Percentiles rank a stretch among this genome's conserved stretches.
Conservation (phyloP, 768 basidiomycete species). For the Porpolomopsis calyptriformis region DNA sequence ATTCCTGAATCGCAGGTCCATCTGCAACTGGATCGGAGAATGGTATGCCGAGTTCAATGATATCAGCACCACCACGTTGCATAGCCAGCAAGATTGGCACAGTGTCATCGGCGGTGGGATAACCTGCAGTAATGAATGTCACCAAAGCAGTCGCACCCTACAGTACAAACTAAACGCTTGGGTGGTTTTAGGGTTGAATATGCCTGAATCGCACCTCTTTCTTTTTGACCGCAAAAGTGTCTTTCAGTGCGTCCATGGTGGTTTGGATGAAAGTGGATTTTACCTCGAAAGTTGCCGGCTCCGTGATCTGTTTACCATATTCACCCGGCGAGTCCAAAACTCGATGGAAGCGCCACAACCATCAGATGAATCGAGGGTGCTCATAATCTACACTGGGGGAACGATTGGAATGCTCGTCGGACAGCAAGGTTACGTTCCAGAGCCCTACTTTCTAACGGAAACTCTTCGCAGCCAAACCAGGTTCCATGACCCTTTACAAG, state of each 20-base stretch:
- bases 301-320: too few species aligned
- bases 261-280: constrained; percentile 9
- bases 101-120: constrained; percentile 67
- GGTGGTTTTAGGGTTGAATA: not conserved
- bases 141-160: constrained; percentile 57
- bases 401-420: constrained; percentile 85
- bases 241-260: constrained; percentile 60
- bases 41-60: constrained; percentile 91
- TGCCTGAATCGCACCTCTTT: constrained; percentile 33
- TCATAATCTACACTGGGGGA: constrained; percentile 83
- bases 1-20: constrained; percentile 85
- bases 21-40: constrained; percentile 97
- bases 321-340: too few species aligned
- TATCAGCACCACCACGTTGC: constrained; percentile 86
- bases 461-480: constrained; percentile 72
- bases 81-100: constrained; percentile 84
- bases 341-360: constrained; percentile 40
- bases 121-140: constrained; percentile 93
- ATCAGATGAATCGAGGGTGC: constrained; percentile 66
- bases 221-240: constrained; percentile 59
- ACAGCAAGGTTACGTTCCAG: constrained; percentile 69
- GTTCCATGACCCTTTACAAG: constrained; percentile 85
- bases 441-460: constrained; percentile 80
- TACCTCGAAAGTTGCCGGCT: too few species aligned
- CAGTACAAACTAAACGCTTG: not conserved